Conservation (phyloP, 495 filamentous ascomycete genomes). For the Aspergillus nanangensis region DNA sequence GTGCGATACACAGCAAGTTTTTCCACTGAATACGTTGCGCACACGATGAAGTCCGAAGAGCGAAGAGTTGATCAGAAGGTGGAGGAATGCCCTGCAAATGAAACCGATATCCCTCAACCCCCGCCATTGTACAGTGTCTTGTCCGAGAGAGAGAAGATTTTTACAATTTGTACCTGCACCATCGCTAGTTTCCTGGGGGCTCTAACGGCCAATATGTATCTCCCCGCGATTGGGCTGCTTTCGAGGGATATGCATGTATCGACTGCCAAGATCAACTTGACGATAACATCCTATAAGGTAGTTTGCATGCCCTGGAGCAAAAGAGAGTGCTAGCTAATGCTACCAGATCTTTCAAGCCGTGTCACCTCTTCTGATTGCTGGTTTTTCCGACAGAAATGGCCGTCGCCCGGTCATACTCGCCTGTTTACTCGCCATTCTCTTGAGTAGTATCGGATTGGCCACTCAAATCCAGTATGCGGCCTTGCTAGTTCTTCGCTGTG, state of each 20-base stretch:
- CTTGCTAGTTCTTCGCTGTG: constrained; percentile 43
- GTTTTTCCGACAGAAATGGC: constrained; percentile 44
- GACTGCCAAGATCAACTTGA: constrained; percentile 37
- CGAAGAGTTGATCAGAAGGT: too few species aligned
- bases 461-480: constrained; percentile 39
- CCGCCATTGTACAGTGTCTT: too few species aligned
- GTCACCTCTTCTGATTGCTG: constrained; percentile 41
- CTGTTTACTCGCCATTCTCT: constrained; percentile 38
- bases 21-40: too few species aligned
- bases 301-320: neutral
- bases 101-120: too few species aligned
- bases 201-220: constrained; percentile 41
- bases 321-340: too few species aligned
- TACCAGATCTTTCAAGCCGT: constrained; percentile 49
- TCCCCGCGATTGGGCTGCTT: constrained; percentile 34
- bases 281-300: constrained; percentile 42
- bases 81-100: too few species aligned
- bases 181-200: too few species aligned
- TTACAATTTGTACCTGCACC: too few species aligned
- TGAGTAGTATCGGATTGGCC: constrained; percentile 44
- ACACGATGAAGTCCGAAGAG: too few species aligned
- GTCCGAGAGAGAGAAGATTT: too few species aligned
- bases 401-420: constrained; percentile 42
- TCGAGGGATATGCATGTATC: constrained; percentile 33
- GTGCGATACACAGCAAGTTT: too few species aligned